phyloP scores from a whole-genome alignment of 73 alveolate species.

The Paramecium sonneborni region DNA sequence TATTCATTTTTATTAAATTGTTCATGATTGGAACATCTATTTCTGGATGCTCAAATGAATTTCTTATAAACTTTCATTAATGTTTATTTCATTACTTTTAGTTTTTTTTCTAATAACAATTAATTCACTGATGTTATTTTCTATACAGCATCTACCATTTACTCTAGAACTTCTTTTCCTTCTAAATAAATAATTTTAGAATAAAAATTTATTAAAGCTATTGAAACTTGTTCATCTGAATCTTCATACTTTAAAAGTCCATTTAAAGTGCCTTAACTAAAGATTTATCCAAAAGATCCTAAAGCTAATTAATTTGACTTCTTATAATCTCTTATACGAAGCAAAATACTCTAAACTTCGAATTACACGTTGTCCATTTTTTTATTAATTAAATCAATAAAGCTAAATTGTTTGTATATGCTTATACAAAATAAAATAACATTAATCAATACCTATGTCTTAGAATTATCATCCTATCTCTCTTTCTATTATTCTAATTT shows the following conservation, averaged over 20 bases:
- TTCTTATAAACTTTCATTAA: slow-evolving; percentile 26
- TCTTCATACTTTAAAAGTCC: neutral
- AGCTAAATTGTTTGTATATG: slow-evolving; percentile 47
- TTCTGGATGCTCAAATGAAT: slow-evolving; percentile 18
- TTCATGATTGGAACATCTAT: neutral
- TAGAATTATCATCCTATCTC: no score
- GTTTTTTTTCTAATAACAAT: neutral
- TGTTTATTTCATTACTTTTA: neutral
- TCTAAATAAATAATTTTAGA: slow-evolving; percentile 11
- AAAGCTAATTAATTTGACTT: neutral
- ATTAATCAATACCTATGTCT: no score
- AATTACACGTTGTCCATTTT: slow-evolving; percentile 7
- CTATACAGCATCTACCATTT: neutral
- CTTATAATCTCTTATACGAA: neutral
- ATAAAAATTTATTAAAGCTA: slow-evolving; percentile 17
- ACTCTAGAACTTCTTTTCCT: neutral
- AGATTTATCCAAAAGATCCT: neutral
- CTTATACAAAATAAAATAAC: slow-evolving; percentile 46
- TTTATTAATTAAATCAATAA: neutral
- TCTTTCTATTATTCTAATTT: no score
- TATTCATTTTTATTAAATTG: neutral
- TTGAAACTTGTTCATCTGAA: neutral
- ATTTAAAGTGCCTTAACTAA: neutral
- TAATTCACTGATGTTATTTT: neutral
- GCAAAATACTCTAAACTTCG: neutral